phyloP scores from a whole-genome alignment of 805 yeast genomes.

The Tetrapisispora iriomotensis region DNA sequence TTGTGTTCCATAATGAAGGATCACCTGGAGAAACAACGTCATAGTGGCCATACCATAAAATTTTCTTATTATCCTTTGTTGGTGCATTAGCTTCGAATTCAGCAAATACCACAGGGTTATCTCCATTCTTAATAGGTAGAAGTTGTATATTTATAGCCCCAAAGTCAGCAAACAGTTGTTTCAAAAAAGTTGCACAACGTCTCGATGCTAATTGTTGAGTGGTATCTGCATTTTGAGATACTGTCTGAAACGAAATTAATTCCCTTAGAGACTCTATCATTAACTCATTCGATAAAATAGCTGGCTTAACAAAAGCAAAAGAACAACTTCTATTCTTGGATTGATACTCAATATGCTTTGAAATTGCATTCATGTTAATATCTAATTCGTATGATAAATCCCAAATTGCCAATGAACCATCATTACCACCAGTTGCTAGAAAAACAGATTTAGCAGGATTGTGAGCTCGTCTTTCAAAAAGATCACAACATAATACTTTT shows the following conservation, averaged over 20 bases:
- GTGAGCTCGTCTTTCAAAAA: constrained; percentile 30
- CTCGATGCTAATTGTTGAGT: constrained; percentile 62
- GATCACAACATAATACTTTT: constrained; percentile 47
- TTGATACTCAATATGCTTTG: constrained; percentile 1
- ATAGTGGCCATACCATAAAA: constrained; percentile 91
- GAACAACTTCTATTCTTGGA: constrained; percentile 2
- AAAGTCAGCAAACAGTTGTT: constrained; percentile 47
- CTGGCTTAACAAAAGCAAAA: constrained; percentile 8
- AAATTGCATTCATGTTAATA: background rate
- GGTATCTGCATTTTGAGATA: constrained; percentile 57
- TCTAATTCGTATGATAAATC: constrained; percentile 26
- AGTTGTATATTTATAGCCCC: constrained; percentile 64
- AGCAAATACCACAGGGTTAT: constrained; percentile 77
- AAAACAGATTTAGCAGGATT: constrained; percentile 29
- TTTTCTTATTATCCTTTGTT: constrained; percentile 30
- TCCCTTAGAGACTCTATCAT: constrained; percentile 53
- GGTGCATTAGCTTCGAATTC: constrained; percentile 43
- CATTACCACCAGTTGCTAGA: constrained; percentile 60
- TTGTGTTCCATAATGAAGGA: constrained; percentile 57
- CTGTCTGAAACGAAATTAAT: constrained; percentile 62
- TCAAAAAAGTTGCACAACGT: constrained; percentile 71
- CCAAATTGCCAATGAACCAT: constrained; percentile 67
- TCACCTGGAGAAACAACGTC: constrained; percentile 80
- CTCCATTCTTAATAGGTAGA: constrained; percentile 60
- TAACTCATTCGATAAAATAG: constrained; percentile 42